Base-by-base conservation (phyloP, 1,284 basidiomycete species). In the Tilletia horrida region DNA sequence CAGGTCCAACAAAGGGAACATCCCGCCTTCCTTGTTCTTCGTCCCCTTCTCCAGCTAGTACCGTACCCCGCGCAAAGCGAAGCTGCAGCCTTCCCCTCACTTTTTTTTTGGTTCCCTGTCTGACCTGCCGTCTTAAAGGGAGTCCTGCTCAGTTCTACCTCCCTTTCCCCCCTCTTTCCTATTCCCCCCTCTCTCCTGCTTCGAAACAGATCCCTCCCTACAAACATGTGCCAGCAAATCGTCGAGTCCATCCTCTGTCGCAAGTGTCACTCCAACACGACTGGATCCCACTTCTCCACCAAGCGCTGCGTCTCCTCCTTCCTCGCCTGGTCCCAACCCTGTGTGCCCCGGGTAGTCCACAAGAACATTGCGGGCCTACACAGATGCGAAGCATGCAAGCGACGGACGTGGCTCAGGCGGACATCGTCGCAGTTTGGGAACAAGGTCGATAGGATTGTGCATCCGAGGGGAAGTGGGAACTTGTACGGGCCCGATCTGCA, bases 101-200 rank as follows among this genome's bases (percentile, higher is more conserved):
- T 40, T 11, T 40, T 40, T 40, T 40, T 40, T 40, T 40, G 35
- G 6, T 40, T 40, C 35, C 35, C 35, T 40, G 6, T 40, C 35
- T 40, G 35, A 40, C 35, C 35, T 11, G 6, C 35, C 4, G 35
- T 4, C 35, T 40, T 40, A 6, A 40, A 6, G 11, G 11, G 35
- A 40, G 35, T n/a, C n/a, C n/a, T n/a, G n/a, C 43, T 35, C 16
- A 63, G 27, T 42, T 45, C 62, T 23, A 62, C 48, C 23, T 64
- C 43, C 47, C 52, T 21, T 48, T 48, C 27, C 63, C 47, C 14
- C 16, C 35, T 35, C 55, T 27, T 7, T 3, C 6, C 21, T 14
- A 0, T 25, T 59, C 29, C 29, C 16, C 55, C 16, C 55, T 11
- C 27, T 59, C 55, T 1, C 55, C 4, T 7, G 27, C 55, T 59